A percentile compares a stretch with the other conserved stretches of the same genome.
These are phyloP conservation scores for Aureobasidium sp. DNA, from an alignment of 2,329 filamentous ascomycete species.

Conservation along the genomic window DNA sequence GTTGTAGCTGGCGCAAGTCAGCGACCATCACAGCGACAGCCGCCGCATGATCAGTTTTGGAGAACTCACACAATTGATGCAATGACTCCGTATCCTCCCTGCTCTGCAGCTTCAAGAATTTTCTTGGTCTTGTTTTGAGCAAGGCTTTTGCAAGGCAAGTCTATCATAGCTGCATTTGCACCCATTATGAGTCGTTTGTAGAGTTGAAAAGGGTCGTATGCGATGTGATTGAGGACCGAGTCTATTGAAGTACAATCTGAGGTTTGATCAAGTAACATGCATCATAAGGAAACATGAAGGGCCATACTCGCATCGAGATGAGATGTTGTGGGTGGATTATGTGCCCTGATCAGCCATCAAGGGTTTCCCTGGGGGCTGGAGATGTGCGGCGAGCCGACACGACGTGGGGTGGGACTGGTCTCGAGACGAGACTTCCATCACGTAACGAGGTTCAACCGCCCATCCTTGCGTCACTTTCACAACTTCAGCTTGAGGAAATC, in stretches of 20 bases:
- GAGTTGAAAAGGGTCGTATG: not conserved
- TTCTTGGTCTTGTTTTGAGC: constrained; percentile 20
- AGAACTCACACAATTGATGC: constrained; percentile 21
- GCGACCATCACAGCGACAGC: not conserved
- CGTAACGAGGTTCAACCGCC: not conserved
- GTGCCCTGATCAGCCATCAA: too few relatives aligned
- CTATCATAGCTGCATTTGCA: not conserved
- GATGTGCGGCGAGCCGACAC: too few relatives aligned
- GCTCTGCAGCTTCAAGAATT: constrained; percentile 21
- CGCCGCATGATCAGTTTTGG: not conserved
- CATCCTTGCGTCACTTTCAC: too few relatives aligned
- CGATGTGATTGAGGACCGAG: too few relatives aligned
- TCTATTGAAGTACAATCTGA: too few relatives aligned
- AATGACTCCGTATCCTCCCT: constrained; percentile 21
- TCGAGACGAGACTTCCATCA: not conserved
- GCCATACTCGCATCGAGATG: too few relatives aligned
- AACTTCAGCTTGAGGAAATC: too few relatives aligned
- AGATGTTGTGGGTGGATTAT: too few relatives aligned
- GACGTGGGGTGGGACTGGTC: not conserved
- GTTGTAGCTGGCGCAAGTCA: constrained; percentile 16
- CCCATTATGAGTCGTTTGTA: not conserved
- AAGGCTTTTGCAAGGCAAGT: not conserved
- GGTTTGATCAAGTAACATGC: too few relatives aligned
- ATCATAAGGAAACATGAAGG: too few relatives aligned
- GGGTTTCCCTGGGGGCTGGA: too few relatives aligned